Conservation (phyloP, 2,329 filamentous ascomycete species). For the Diaporthe australafricana region DNA sequence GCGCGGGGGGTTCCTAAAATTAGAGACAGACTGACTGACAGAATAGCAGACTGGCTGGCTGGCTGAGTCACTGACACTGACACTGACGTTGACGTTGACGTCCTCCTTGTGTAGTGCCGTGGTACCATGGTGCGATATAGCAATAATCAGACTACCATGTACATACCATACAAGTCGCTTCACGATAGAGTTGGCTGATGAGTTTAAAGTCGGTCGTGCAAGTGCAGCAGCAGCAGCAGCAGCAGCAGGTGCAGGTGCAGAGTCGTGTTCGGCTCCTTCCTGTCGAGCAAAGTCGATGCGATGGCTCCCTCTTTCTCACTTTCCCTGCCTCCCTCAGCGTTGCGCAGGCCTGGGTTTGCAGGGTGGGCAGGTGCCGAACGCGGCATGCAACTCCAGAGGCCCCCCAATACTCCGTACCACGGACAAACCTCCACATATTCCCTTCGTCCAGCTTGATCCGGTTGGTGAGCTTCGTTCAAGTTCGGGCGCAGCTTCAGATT, state of each 20-base stretch:
- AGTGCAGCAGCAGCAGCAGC: not conserved
- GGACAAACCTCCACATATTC: conserved; percentile 21
- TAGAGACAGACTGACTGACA: conserved; percentile 1
- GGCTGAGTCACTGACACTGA: too few species aligned
- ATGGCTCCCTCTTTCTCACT: not conserved
- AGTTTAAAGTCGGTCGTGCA: not conserved
- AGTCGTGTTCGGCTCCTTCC: conserved; percentile 18
- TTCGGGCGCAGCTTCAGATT: conserved; percentile 11
- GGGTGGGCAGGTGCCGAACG: conserved; percentile 8
- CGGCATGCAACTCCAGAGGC: conserved; percentile 1
- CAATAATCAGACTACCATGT: too few species aligned
- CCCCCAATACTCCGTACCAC: conserved; percentile 9
- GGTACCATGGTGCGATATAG: not conserved
- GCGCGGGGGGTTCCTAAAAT: conserved; percentile 24
- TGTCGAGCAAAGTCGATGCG: not conserved
- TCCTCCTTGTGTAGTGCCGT: too few species aligned
- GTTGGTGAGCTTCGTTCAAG: conserved; percentile 21
- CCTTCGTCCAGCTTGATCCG: conserved; percentile 9
- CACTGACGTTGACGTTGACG: not conserved
- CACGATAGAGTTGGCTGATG: conserved; percentile 11
- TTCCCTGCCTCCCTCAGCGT: not conserved
- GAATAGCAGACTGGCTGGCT: not conserved
- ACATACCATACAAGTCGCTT: too few species aligned
- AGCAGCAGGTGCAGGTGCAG: not conserved
- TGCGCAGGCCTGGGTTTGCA: not conserved